phyloP scores from a whole-genome alignment of 2,329 filamentous ascomycete genomes.

The Rugonectria rugulosa region DNA sequence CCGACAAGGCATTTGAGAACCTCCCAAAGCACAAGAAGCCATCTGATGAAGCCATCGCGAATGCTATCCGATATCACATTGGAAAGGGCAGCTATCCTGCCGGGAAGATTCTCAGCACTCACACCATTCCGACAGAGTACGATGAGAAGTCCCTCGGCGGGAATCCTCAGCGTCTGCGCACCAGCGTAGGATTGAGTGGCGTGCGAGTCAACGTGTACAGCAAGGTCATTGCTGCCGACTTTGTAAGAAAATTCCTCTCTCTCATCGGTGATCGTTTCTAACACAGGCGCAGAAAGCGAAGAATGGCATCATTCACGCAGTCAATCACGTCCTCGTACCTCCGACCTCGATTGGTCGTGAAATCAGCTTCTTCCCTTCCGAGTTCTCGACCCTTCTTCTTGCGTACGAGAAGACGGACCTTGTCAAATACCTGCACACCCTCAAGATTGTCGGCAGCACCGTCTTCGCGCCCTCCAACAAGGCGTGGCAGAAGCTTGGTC shows the following conservation, averaged over 20 bases:
- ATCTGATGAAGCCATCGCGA: constrained; percentile 73
- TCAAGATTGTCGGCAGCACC: constrained; percentile 69
- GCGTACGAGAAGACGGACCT: constrained; percentile 80
- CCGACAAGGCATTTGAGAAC: constrained; percentile 76
- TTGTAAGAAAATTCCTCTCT: constrained; percentile 58
- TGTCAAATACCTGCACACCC: constrained; percentile 63
- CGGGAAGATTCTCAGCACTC: constrained; percentile 68
- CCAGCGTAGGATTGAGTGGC: constrained; percentile 68
- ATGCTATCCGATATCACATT: constrained; percentile 78
- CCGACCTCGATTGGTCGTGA: constrained; percentile 66
- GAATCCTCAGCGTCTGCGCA: constrained; percentile 75
- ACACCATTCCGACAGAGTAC: constrained; percentile 78
- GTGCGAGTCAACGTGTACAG: constrained; percentile 80
- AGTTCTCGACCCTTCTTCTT: constrained; percentile 81
- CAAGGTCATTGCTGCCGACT: constrained; percentile 72
- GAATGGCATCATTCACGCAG: constrained; percentile 83
- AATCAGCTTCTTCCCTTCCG: constrained; percentile 71
- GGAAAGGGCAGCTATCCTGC: constrained; percentile 72
- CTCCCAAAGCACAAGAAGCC: constrained; percentile 65
- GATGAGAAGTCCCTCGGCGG: constrained; percentile 66
- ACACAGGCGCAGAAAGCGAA: constrained; percentile 63
- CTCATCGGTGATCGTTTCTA: background rate
- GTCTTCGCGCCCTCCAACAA: constrained; percentile 82
- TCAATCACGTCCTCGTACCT: constrained; percentile 79
- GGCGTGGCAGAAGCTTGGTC: constrained; percentile 80